phyloP scores from a whole-genome alignment of 208 protist genomes.

The Willaertia magna region DNA sequence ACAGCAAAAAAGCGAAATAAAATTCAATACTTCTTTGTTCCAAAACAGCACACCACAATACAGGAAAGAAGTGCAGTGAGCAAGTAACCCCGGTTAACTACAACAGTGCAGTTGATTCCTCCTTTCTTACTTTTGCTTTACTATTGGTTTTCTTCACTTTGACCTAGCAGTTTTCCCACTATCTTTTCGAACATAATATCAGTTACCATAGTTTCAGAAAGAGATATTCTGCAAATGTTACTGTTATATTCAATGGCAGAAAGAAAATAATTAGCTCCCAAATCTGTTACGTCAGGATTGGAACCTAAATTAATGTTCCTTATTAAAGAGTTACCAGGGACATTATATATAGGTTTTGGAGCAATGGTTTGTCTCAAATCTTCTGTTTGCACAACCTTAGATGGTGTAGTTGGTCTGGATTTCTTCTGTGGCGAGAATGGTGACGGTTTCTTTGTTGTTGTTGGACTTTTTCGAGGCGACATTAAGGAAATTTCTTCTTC shows the following conservation, averaged over 20 bases:
- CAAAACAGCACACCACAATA: no score
- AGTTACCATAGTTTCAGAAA: not conserved
- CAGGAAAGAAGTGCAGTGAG: no score
- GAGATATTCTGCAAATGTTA: not conserved
- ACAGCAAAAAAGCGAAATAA: no score
- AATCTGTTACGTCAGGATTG: not conserved
- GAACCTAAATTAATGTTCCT: not conserved
- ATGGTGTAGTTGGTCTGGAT: not conserved
- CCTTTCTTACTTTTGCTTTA: no score
- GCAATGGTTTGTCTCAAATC: not conserved
- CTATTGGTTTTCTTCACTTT: not conserved
- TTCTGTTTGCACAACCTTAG: not conserved
- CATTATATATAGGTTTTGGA: not conserved
- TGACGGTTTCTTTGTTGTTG: not conserved
- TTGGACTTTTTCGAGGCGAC: no score
- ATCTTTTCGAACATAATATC: not conserved
- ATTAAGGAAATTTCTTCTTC: no score
- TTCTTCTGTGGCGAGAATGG: not conserved
- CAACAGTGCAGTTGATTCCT: no score
- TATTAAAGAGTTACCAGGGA: not conserved
- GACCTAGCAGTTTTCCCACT: not conserved
- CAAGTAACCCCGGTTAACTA: no score
- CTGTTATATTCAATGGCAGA: not conserved
- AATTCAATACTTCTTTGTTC: no score
- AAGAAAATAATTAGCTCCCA: not conserved